Percentiles rank a stretch among this genome's conserved stretches.
phyloP scores from a whole-genome alignment of 306 rosid genomes.

The Lathyrus sativus region DNA sequence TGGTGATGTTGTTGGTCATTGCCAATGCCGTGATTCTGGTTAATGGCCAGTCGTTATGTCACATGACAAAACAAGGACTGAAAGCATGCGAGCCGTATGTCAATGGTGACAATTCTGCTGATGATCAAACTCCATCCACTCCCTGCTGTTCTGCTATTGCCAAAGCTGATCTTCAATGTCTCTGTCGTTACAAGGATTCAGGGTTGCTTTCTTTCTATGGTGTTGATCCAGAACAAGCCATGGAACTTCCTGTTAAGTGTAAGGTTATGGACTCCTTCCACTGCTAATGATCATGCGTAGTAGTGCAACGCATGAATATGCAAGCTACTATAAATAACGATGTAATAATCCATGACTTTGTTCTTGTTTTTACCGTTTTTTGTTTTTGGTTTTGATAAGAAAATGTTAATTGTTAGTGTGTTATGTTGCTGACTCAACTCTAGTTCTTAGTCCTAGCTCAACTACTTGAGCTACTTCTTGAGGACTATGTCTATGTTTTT shows the following conservation, averaged over 20 bases:
- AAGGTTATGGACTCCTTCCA: constrained; percentile 37
- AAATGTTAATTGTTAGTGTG: background rate
- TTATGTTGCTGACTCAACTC: background rate
- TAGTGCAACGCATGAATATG: background rate
- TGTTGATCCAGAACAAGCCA: constrained; percentile 52
- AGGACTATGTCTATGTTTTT: background rate
- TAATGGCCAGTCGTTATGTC: constrained; percentile 33
- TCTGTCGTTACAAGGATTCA: constrained; percentile 48
- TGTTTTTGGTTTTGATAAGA: background rate
- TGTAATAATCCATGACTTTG: background rate
- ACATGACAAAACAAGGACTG: constrained; percentile 23
- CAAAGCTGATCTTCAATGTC: constrained; percentile 52
- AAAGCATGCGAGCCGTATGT: constrained; percentile 44
- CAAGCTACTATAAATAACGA: background rate
- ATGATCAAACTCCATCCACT: background rate
- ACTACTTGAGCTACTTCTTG: background rate
- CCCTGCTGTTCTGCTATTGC: constrained; percentile 57
- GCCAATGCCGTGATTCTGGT: constrained; percentile 10
- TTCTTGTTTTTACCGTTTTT: background rate
- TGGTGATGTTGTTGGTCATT: constrained; percentile 32
- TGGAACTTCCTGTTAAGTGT: constrained; percentile 65
- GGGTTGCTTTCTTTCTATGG: constrained; percentile 39
- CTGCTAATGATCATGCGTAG: constrained; percentile 31
- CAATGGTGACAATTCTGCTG: constrained; percentile 9
- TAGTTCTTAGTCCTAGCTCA: background rate